Evolutionary conservation across 805 yeast species (phyloP), one percentile per base, ranked within the genome.

Genomic region (Myxozyma sirexii): DNA sequence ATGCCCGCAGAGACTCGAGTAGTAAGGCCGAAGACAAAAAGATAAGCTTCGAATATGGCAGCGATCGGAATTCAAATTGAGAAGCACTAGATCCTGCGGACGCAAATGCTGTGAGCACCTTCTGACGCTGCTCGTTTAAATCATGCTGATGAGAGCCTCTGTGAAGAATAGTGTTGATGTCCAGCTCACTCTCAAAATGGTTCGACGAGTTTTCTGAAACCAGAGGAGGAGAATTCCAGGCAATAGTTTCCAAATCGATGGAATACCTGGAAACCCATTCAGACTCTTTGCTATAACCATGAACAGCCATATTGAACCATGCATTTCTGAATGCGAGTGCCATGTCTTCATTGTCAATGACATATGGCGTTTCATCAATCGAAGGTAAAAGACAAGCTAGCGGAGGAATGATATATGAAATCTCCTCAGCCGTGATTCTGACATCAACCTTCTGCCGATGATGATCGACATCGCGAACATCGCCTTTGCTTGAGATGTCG

Each of bases 301-400:
- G 97, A 27, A 92, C 88, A 3, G 86, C 93, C 80, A 94, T 78
- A 69, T 93, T 94, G 72, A 90, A 90, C 99, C 99, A 94, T 45
- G 90, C 84, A 72, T 94, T 88, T 69, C 96, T 82, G 77, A 93
- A 90, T 60, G 85, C 76, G 47, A 81, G 79, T 49, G 84, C 76
- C 1, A 84, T 76, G 1, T 76, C 76, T 41, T 82, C 82, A 63
- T 86, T 83, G 7, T 69, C 72, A 68, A 67, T 45, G 15, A 69
- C 70, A 23, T 77, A 68, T 0, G 87, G 84, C 4, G 70, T 66
- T 29, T 79, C 79, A 35, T 24, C 51, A 26, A 26, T 43, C 38
- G 77, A 75, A 2, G 97, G 97, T 56, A 92, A 75, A 41, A 92
- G 74, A 24, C 77, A 79, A 0, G 97, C 94, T 60, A 93, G 78